A percentile compares a stretch with the other conserved stretches of the same genome.
Evolutionary conservation across 257 asterid genomes (phyloP).

Genomic region (Craterostigma plantagineum): DNA sequence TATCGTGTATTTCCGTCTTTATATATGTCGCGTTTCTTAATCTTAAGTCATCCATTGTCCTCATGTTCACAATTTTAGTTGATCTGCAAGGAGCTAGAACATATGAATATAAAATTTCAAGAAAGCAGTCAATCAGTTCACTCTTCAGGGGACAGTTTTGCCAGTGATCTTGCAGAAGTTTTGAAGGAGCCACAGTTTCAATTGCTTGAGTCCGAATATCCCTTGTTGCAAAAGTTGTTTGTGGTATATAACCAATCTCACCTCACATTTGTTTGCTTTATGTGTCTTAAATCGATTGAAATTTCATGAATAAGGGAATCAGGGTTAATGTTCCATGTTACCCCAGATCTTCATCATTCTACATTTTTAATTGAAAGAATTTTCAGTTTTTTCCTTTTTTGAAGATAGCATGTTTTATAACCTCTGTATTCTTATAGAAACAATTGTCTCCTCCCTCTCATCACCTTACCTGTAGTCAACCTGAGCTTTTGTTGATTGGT

Average conservation of each 20-base stretch:
- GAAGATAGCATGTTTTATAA: conserved; percentile 4
- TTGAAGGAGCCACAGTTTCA: conserved; percentile 43
- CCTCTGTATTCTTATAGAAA: background rate
- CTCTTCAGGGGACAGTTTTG: conserved; percentile 15
- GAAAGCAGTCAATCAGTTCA: conserved; percentile 21
- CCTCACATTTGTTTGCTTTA: conserved; percentile 7
- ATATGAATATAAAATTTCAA: conserved; percentile 14
- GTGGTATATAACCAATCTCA: conserved; percentile 21
- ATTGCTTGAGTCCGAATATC: conserved; percentile 49
- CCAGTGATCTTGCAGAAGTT: conserved; percentile 28
- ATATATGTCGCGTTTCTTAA: background rate
- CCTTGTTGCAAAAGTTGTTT: conserved; percentile 30
- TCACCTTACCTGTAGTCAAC: background rate
- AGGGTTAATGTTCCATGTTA: conserved; percentile 1
- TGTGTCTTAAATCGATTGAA: background rate
- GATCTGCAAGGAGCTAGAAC: conserved; percentile 24
- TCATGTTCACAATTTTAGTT: conserved; percentile 22
- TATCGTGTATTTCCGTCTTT: conserved; percentile 2
- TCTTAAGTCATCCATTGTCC: conserved; percentile 5
- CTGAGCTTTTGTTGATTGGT: conserved; percentile 7
- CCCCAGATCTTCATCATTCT: background rate
- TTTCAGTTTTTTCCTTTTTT: conserved; percentile 1
- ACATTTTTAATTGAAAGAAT: background rate
- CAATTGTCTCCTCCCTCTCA: conserved; percentile 1
- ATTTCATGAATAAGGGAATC: conserved; percentile 5